phyloP scores from a whole-genome alignment of 169 alveolate genomes.

The Sarcocystis neurona region DNA sequence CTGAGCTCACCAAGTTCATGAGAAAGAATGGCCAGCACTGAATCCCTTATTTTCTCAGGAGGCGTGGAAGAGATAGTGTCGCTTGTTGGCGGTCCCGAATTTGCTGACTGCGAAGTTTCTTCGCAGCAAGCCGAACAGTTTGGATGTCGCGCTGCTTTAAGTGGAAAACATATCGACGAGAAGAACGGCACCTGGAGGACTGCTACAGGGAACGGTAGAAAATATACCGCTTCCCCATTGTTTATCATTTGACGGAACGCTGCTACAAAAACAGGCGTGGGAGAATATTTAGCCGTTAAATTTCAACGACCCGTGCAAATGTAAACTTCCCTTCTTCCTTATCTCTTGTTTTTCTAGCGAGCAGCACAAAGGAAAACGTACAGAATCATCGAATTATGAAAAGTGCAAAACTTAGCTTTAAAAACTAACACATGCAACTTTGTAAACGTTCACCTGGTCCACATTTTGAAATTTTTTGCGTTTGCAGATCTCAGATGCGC shows the following conservation, averaged over 20 bases:
- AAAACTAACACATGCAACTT: too few relatives aligned
- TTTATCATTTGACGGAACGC: background rate
- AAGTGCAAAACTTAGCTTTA: too few relatives aligned
- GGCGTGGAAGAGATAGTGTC: conserved; percentile 56
- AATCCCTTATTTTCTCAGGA: background rate
- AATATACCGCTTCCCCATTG: background rate
- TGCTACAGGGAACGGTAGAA: conserved; percentile 39
- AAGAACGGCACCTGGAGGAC: conserved; percentile 59
- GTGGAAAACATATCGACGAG: conserved; percentile 52
- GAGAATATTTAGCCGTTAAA: conserved; percentile 35
- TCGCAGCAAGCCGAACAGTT: conserved; percentile 48
- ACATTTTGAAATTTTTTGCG: background rate
- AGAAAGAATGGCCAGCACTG: background rate
- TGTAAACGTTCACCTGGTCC: too few relatives aligned
- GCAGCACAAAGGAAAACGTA: background rate
- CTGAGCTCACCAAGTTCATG: too few relatives aligned
- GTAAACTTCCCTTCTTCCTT: background rate
- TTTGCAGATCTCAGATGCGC: conserved; percentile 67
- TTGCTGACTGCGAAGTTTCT: conserved; percentile 57
- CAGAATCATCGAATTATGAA: background rate
- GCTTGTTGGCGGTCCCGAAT: conserved; percentile 57
- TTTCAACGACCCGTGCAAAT: conserved; percentile 57
- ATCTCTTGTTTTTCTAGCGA: background rate
- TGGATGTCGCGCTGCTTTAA: conserved; percentile 55
- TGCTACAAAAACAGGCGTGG: conserved; percentile 39